Conservation (phyloP, 2,329 filamentous ascomycete species). For the Aspergillus sp. region DNA sequence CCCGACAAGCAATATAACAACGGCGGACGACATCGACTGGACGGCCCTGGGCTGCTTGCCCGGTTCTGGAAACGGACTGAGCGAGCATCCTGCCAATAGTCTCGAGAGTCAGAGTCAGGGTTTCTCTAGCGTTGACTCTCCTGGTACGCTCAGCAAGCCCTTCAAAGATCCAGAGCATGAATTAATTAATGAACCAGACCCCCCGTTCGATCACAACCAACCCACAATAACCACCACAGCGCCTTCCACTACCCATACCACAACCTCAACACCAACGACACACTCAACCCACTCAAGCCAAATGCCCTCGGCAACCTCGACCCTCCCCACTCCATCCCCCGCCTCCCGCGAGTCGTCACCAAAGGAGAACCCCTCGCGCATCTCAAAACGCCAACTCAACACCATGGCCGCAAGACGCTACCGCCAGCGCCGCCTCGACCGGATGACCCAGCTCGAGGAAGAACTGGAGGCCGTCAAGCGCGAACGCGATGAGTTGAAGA, state of each 20-base stretch:
- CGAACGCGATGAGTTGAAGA: constrained; percentile 36
- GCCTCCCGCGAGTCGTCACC: constrained; percentile 7
- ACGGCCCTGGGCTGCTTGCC: constrained; percentile 9
- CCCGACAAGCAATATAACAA: background rate
- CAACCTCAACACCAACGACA: background rate
- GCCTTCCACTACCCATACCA: background rate
- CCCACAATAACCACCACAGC: background rate
- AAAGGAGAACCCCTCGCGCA: constrained; percentile 18
- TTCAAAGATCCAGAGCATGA: background rate
- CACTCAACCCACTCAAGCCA: background rate
- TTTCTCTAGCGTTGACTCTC: background rate
- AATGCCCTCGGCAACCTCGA: constrained; percentile 7
- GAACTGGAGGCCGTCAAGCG: constrained; percentile 31
- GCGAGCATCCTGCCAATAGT: constrained; percentile 1
- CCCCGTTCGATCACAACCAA: constrained; percentile 1
- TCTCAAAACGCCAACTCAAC: constrained; percentile 36
- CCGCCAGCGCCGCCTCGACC: constrained; percentile 36
- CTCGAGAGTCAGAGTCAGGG: background rate
- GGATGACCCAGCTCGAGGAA: constrained; percentile 32
- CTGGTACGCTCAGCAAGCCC: background rate
- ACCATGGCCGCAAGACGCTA: constrained; percentile 38
- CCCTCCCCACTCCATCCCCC: background rate
- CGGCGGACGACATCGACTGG: constrained; percentile 6
- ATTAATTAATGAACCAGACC: background rate
- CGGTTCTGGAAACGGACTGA: background rate